A percentile compares a stretch with the other conserved stretches of the same genome.
Evolutionary conservation across 306 rosid genomes (phyloP).

Genomic region (Aeschynomene evenia): DNA sequence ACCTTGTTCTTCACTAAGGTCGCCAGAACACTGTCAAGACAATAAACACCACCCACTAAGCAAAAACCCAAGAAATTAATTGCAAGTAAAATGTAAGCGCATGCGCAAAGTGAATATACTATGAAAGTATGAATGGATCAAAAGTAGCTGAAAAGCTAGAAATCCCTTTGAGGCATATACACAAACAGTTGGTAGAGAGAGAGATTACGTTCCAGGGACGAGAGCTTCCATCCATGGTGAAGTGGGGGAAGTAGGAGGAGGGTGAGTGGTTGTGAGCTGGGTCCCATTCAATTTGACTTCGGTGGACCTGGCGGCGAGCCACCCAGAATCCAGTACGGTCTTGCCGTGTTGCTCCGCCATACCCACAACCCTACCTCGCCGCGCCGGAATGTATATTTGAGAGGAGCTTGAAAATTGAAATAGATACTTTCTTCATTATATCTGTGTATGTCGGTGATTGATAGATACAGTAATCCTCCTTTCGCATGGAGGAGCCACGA

Average conservation of each 20-base stretch:
- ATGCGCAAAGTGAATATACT: too few relatives aligned
- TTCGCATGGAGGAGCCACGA: too few relatives aligned
- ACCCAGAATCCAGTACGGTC: slow-evolving; percentile 60
- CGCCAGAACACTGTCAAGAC: slow-evolving; percentile 66
- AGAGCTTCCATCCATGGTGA: slow-evolving; percentile 85
- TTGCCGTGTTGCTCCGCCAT: slow-evolving; percentile 47
- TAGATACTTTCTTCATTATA: too few relatives aligned
- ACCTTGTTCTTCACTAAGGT: slow-evolving; percentile 80
- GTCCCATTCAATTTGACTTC: slow-evolving; percentile 62
- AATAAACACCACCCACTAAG: not conserved
- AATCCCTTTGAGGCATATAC: not conserved
- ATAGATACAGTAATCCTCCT: too few relatives aligned
- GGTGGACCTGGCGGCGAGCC: slow-evolving; percentile 86
- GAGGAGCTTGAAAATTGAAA: too few relatives aligned
- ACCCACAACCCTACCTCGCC: slow-evolving; percentile 8
- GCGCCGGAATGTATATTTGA: too few relatives aligned
- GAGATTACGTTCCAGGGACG: slow-evolving; percentile 91
- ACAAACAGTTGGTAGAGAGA: not conserved
- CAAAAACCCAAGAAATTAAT: too few relatives aligned
- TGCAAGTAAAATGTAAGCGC: too few relatives aligned
- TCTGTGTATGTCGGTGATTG: too few relatives aligned
- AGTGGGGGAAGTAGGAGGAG: slow-evolving; percentile 65
- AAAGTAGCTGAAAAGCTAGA: not conserved
- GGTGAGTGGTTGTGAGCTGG: slow-evolving; percentile 83
- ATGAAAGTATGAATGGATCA: not conserved